These are phyloP conservation scores for Inga laurina DNA, from an alignment of 306 rosid genomes.

Conservation along the genomic window DNA sequence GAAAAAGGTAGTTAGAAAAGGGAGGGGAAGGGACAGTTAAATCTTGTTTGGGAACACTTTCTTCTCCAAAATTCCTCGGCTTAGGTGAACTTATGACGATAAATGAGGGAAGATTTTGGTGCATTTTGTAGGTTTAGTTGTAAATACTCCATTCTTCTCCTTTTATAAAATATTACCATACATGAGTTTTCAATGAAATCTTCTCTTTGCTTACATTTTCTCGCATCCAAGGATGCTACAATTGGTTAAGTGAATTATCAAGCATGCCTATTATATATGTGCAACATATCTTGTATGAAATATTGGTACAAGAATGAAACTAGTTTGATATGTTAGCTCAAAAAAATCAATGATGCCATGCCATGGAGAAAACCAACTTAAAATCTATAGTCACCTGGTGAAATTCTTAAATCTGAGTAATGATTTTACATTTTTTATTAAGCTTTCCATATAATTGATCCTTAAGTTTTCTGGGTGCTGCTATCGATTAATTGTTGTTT, in stretches of 20 bases:
- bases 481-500: not conserved
- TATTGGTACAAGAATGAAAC: not conserved
- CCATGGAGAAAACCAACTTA: not conserved
- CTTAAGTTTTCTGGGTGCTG: not conserved
- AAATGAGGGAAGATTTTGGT: not conserved
- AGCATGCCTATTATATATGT: not conserved
- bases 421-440: not conserved
- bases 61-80: not conserved
- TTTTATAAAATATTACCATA: too few species aligned
- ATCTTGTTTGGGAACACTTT: not conserved
- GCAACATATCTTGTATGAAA: not conserved
- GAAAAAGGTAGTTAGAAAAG: not conserved
- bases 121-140: not conserved
- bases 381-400: not conserved
- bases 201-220: not conserved
- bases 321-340: not conserved
- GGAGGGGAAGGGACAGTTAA: not conserved
- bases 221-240: not conserved
- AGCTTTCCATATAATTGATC: not conserved
- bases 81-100: not conserved
- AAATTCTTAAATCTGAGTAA: not conserved
- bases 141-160: not conserved
- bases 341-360: not conserved
- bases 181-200: not conserved
- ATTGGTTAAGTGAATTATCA: not conserved